A percentile compares a stretch with the other conserved stretches of the same genome.
These are phyloP conservation scores for Neofusicoccum kwambonambiense DNA, from an alignment of 2,329 filamentous ascomycete genomes.

Conservation along the genomic window DNA sequence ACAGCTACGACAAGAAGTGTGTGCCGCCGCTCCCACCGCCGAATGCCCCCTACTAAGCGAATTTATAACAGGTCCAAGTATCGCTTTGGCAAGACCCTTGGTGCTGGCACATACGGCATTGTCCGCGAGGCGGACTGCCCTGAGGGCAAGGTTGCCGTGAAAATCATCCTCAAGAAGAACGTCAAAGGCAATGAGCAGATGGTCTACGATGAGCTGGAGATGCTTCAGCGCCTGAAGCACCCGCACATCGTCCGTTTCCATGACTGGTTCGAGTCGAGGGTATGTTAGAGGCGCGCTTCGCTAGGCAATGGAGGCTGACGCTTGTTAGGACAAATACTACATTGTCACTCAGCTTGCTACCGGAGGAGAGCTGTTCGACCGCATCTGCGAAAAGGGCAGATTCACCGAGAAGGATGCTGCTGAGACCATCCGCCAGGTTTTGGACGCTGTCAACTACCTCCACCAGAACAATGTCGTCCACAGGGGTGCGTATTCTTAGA, in stretches of 20 bases:
- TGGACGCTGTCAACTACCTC: conserved; percentile 90
- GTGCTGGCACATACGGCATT: conserved; percentile 96
- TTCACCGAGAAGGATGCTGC: conserved; percentile 99
- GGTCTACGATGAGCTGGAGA: conserved; percentile 95
- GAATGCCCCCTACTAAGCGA: conserved; percentile 21
- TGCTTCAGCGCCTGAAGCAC: conserved; percentile 88
- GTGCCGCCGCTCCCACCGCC: conserved; percentile 25
- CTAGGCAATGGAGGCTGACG: not conserved
- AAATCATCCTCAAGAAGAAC: conserved; percentile 99
- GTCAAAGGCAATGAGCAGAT: conserved; percentile 97
- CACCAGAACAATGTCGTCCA: conserved; percentile 95
- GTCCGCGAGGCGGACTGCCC: conserved; percentile 90
- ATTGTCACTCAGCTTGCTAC: conserved; percentile 96
- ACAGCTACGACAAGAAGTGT: conserved; percentile 98
- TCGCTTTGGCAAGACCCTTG: conserved; percentile 87
- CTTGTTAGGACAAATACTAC: conserved; percentile 90
- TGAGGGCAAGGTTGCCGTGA: conserved; percentile 85
- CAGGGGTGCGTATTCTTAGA: conserved; percentile 61
- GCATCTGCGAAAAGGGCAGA: conserved; percentile 95
- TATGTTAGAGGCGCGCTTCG: conserved; percentile 45
- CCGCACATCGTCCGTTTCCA: conserved; percentile 96
- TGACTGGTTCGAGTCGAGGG: conserved; percentile 98
- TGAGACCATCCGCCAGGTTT: conserved; percentile 89
- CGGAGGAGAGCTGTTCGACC: conserved; percentile 94
- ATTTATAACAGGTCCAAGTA: conserved; percentile 68